Evolutionary conservation across 768 basidiomycete species (phyloP), one percentile per base, ranked within the genome.

Genomic region (Suillus americanus): DNA sequence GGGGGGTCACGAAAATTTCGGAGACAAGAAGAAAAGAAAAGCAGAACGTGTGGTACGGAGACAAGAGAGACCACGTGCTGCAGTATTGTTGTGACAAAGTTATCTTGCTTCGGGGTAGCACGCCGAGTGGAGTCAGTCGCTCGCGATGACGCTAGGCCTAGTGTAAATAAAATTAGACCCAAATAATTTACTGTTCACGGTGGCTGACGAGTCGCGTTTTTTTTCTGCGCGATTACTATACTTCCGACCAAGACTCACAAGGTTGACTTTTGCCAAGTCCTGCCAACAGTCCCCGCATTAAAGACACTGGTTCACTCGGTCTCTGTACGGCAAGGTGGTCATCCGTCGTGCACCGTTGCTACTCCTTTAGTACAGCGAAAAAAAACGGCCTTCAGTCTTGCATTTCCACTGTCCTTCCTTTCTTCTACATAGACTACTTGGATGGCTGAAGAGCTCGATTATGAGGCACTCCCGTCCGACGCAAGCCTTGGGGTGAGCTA

Each of bases 401-500:
- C 35, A 20, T 51, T 57, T 54, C 46, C 28, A 45, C 28, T 12
- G 28, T 43, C 28, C 48, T 57, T 59, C 50, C 45, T 20, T 56
- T 45, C 57, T 48, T 46, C 63, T 55, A 67, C 61, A 18, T 66
- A 60, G 56, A 37, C 51, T 71, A 53, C 68, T 62, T 66, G 64
- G 62, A 79, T 79, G 73, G 75, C 80, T 46, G 79, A 77, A 45
- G 80, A 85, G 67, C 82, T 83, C 30, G 89, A 89, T 62, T 88
- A 89, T 73, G 89, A 91, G 76, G 82, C 78, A 62, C 75, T 90
- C 60, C 89, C 91, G 62, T 84, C 87, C 9, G 92, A 92, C 78
- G 89, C 91, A 46, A 90, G 92, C 55, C 85, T 95, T 70, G 87
- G 86, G 30, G 91, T 92, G 71, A 69, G 70, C 60, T 41, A 55